A percentile compares a stretch with the other conserved stretches of the same genome.
These are phyloP conservation scores for Tolypocladium pustulatum DNA, from an alignment of 2,329 filamentous ascomycete species.

Conservation along the genomic window DNA sequence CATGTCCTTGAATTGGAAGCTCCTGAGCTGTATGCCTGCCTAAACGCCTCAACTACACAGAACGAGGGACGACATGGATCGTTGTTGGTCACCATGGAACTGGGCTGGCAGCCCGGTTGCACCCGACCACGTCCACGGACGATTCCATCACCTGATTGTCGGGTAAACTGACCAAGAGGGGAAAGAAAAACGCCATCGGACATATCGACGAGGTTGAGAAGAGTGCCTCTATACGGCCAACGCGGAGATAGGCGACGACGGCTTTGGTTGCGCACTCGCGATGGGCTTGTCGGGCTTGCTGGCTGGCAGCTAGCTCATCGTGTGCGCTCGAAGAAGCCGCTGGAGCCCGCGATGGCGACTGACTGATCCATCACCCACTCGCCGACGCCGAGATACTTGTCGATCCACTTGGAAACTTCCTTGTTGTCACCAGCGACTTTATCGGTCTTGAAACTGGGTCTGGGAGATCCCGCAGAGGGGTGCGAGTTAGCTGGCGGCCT, in stretches of 20 bases:
- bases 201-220: background rate
- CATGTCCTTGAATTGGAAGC: background rate
- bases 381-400: slow-evolving; percentile 86
- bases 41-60: background rate
- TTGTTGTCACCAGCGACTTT: slow-evolving; percentile 70
- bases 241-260: background rate
- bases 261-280: background rate
- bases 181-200: background rate
- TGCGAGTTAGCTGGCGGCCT: slow-evolving; percentile 10
- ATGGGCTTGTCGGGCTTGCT: background rate
- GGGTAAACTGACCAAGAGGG: background rate
- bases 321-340: slow-evolving; percentile 83
- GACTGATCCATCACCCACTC: slow-evolving; percentile 99
- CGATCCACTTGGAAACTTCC: slow-evolving; percentile 77
- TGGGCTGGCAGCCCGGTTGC: background rate
- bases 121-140: background rate
- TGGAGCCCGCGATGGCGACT: slow-evolving; percentile 80
- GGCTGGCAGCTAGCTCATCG: slow-evolving; percentile 42
- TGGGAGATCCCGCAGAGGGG: slow-evolving; percentile 27
- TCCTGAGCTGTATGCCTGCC: background rate
- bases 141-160: background rate
- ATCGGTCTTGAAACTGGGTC: slow-evolving; percentile 78
- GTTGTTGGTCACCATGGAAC: background rate
- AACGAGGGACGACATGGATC: background rate
- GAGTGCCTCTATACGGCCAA: background rate